These are phyloP conservation scores for Phaeosphaeria sp. DNA, from an alignment of 2,329 filamentous ascomycete species.

Conservation along the genomic window DNA sequence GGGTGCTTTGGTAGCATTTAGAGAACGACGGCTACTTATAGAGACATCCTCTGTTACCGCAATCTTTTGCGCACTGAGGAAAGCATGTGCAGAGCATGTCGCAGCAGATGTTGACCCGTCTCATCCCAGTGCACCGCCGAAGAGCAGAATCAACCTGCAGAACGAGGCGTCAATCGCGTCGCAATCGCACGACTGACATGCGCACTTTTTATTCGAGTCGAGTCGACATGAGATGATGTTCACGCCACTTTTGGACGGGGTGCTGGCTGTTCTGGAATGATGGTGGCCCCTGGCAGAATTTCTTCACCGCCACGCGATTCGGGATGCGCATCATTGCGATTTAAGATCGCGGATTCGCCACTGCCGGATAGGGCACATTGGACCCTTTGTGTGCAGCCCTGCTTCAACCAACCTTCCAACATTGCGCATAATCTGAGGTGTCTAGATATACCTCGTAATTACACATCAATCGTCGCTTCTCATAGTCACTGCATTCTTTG, in stretches of 20 bases:
- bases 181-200: neutral
- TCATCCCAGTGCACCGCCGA: no score
- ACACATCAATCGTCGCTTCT: neutral
- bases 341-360: slow-evolving; percentile 38
- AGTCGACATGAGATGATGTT: slow-evolving; percentile 34
- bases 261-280: neutral
- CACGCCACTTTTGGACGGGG: slow-evolving; percentile 28
- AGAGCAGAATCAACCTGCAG: no score
- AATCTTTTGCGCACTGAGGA: neutral
- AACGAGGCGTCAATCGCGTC: neutral
- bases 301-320: slow-evolving; percentile 23
- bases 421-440: neutral
- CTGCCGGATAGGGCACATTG: slow-evolving; percentile 5
- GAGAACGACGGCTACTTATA: neutral
- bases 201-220: neutral
- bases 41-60: neutral
- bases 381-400: slow-evolving; percentile 7
- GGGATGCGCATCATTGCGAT: slow-evolving; percentile 10
- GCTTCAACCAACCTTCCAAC: slow-evolving; percentile 13
- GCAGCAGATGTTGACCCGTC: no score
- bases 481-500: neutral
- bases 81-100: no score
- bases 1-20: neutral
- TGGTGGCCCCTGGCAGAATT: slow-evolving; percentile 37
- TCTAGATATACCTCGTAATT: neutral